Percentiles rank a stretch among this genome's conserved stretches.
Conservation (phyloP, 305 asterid species). For the Fraxinus nigra region DNA sequence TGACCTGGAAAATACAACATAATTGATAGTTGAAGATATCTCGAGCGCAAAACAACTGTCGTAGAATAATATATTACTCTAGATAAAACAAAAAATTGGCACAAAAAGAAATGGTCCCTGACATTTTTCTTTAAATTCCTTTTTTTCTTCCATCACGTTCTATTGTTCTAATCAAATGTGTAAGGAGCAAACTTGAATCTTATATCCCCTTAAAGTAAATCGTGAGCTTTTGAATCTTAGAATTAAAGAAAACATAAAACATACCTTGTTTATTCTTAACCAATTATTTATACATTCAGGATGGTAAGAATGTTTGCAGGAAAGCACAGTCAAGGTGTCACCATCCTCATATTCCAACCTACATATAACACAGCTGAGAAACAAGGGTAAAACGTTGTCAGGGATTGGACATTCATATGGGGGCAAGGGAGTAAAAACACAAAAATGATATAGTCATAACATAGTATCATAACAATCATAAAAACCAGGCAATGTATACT, state of each 20-base stretch:
- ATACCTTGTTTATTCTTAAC: constrained; percentile 84
- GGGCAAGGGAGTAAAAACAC: not conserved
- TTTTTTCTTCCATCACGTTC: not conserved
- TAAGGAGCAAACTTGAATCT: constrained; percentile 2
- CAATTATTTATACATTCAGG: constrained; percentile 79
- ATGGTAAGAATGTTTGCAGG: constrained; percentile 86
- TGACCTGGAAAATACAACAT: not conserved
- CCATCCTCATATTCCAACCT: constrained; percentile 90
- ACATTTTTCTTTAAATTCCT: not conserved
- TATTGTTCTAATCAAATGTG: not conserved
- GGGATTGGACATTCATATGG: not conserved
- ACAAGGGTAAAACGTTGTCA: constrained; percentile 22
- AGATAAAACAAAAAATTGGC: not conserved
- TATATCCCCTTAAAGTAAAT: not conserved
- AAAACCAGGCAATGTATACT: constrained; percentile 30
- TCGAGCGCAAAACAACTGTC: not conserved
- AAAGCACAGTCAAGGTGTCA: constrained; percentile 69
- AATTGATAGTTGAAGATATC: not conserved
- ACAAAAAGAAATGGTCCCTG: not conserved
- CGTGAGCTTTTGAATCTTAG: not conserved
- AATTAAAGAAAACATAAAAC: constrained; percentile 1
- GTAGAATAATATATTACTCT: not conserved
- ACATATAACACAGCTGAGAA: constrained; percentile 78
- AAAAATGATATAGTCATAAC: not conserved
- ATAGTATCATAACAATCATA: constrained; percentile 5